Evolutionary conservation across 805 yeast species (phyloP), one percentile per base, ranked within the genome.

Genomic region (Wickerhamomyces strasburgensis): DNA sequence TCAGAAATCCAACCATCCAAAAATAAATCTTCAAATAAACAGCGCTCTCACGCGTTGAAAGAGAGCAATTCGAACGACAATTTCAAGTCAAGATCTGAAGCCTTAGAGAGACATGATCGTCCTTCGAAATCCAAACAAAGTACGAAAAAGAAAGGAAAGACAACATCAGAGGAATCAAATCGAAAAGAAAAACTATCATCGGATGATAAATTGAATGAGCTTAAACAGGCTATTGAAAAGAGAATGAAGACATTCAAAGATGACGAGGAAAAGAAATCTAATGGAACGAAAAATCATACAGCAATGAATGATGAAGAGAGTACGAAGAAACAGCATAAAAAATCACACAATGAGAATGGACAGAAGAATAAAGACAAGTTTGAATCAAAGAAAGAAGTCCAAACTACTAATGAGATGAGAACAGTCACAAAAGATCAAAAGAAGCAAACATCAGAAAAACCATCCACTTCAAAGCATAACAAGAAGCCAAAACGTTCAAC

Each of bases 81-180:
- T 14, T 5, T 13, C 31, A 23, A 31, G 14, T 25, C 29, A 13
- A 17, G 31, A 18, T 23, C 19, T 21, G 38, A 38, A 38, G 29
- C 10, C 7, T n/a, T n/a, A n/a, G n/a, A n/a, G n/a, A n/a, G n/a
- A n/a, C n/a, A n/a, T n/a, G n/a, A n/a, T n/a, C n/a, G n/a, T n/a
- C n/a, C n/a, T n/a, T n/a, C n/a, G 31, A 24, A 18, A 17, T 7
- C 21, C 17, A 25, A 25, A 19, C 28, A 27, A 21, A 16, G 6
- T 17, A 18, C 16, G 27, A 19, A 14, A 13, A 17, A 19, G 35
- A 38, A 33, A 27, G 15, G 14, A 26, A 31, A 15, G 11, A 16
- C 11, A 17, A 4, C 30, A 16, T 6, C 15, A 14, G 21, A 31
- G 26, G 17, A 24, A 6, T 14, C 14, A 28, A 29, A 24, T 9